phyloP scores from a whole-genome alignment of 2,329 filamentous ascomycete genomes.

The Knufia petricola region DNA sequence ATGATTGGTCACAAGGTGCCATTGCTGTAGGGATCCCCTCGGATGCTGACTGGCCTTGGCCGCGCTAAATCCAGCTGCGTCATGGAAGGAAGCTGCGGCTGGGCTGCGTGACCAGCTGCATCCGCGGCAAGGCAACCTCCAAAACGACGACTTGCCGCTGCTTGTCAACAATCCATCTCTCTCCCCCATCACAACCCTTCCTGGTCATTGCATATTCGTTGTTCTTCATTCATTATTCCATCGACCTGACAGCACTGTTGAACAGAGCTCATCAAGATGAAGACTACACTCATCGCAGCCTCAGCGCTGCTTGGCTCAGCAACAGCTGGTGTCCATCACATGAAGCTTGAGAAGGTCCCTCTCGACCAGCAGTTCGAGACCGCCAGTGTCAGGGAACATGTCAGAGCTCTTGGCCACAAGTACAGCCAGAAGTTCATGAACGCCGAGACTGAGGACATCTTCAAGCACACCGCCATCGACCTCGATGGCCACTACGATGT shows the following conservation, averaged over 20 bases:
- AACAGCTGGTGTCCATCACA: slow-evolving; percentile 81
- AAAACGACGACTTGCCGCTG: not conserved
- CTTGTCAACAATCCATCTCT: not conserved
- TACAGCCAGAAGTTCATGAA: slow-evolving; percentile 98
- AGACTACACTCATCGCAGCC: slow-evolving; percentile 69
- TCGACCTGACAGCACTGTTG: not conserved
- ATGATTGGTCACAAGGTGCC: not conserved
- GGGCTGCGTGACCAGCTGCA: not conserved
- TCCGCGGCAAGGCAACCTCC: not conserved
- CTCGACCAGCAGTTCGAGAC: slow-evolving; percentile 84
- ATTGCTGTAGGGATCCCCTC: not conserved
- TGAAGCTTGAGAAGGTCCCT: slow-evolving; percentile 96
- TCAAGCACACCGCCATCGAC: slow-evolving; percentile 62
- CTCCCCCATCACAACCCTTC: not conserved
- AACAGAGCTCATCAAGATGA: slow-evolving; percentile 52
- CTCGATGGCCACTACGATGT: slow-evolving; percentile 55
- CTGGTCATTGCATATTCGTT: not conserved
- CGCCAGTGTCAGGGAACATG: slow-evolving; percentile 70
- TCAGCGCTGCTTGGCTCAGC: slow-evolving; percentile 72
- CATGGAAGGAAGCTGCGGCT: not conserved
- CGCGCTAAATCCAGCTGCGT: not conserved
- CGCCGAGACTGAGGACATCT: slow-evolving; percentile 65
- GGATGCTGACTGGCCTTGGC: not conserved
- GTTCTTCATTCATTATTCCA: not conserved
- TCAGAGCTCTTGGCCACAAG: slow-evolving; percentile 78